These are phyloP conservation scores for Decorospora gaudefroyi DNA, from an alignment of 2,329 filamentous ascomycete species.

Conservation along the genomic window DNA sequence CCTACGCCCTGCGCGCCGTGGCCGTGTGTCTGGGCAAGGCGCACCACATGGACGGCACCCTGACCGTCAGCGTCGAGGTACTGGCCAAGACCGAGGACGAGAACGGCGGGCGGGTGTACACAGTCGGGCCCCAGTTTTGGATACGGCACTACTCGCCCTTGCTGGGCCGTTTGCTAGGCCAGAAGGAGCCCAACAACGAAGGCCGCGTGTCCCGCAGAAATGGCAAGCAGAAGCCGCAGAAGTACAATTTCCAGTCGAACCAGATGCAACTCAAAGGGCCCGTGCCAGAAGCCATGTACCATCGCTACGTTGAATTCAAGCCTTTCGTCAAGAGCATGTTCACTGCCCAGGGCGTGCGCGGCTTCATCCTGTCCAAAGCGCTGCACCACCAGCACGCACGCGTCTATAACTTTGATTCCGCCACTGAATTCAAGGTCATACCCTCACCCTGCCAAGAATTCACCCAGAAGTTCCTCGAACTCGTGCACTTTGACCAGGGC, in stretches of 20 bases:
- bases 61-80: constrained; percentile 77
- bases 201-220: constrained; percentile 47
- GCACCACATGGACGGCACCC: constrained; percentile 68
- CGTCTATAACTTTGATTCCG: constrained; percentile 84
- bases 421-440: constrained; percentile 73
- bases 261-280: constrained; percentile 87
- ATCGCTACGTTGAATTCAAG: constrained; percentile 90
- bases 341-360: constrained; percentile 73
- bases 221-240: constrained; percentile 58
- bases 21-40: constrained; percentile 65
- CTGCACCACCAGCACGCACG: constrained; percentile 87
- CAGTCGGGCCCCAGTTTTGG: constrained; percentile 75
- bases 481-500: constrained; percentile 84
- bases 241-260: constrained; percentile 91
- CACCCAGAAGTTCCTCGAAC: constrained; percentile 78
- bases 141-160: constrained; percentile 86
- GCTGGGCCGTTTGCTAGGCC: constrained; percentile 78
- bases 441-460: constrained; percentile 69
- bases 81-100: constrained; percentile 71
- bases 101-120: constrained; percentile 73
- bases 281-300: constrained; percentile 78
- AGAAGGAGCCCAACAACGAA: constrained; percentile 57
- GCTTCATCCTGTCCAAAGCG: constrained; percentile 78
- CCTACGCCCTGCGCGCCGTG: constrained; percentile 74
- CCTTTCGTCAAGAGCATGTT: constrained; percentile 92